Conservation (phyloP, 768 basidiomycete species). For the Fistulinella prunicolor region DNA sequence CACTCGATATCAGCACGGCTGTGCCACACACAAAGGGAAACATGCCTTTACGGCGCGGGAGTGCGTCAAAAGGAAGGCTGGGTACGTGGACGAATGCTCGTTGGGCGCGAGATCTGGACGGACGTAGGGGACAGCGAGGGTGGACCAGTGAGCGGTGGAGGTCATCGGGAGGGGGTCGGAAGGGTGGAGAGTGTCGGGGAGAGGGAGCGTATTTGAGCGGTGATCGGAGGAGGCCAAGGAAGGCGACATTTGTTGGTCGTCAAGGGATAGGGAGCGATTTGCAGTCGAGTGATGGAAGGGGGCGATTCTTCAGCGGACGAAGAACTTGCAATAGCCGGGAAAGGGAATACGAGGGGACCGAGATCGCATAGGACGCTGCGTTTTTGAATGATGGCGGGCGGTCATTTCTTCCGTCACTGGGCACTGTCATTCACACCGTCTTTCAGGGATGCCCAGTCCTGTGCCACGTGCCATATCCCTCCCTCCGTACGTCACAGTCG, state of each 20-base stretch:
- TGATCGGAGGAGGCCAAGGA: too few relatives aligned
- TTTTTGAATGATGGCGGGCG: conserved; percentile 20
- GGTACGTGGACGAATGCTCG: too few relatives aligned
- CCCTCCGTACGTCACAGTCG: too few relatives aligned
- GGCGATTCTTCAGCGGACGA: conserved; percentile 20
- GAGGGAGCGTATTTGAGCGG: conserved; percentile 30
- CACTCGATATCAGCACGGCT: neutral
- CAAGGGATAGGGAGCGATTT: conserved; percentile 32
- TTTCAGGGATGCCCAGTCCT: too few relatives aligned
- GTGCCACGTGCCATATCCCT: too few relatives aligned
- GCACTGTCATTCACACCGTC: conserved; percentile 26
- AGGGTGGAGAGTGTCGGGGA: neutral
- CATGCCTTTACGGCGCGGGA: conserved; percentile 56
- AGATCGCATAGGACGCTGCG: conserved; percentile 3
- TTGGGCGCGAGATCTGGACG: too few relatives aligned
- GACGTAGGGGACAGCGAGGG: conserved; percentile 23
- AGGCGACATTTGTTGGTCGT: conserved; percentile 36
- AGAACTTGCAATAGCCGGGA: conserved; percentile 9
- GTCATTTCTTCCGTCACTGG: conserved; percentile 27
- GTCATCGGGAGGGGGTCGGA: conserved; percentile 20
- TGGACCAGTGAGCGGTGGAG: too few relatives aligned
- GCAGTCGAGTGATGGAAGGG: too few relatives aligned
- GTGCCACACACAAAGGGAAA: neutral
- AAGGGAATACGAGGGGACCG: conserved; percentile 14
- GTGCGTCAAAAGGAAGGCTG: conserved; percentile 47